Percentiles rank a stretch among this genome's conserved stretches.
These are phyloP conservation scores for Trichosanthes cucumerina DNA, from an alignment of 306 rosid species.

Conservation along the genomic window DNA sequence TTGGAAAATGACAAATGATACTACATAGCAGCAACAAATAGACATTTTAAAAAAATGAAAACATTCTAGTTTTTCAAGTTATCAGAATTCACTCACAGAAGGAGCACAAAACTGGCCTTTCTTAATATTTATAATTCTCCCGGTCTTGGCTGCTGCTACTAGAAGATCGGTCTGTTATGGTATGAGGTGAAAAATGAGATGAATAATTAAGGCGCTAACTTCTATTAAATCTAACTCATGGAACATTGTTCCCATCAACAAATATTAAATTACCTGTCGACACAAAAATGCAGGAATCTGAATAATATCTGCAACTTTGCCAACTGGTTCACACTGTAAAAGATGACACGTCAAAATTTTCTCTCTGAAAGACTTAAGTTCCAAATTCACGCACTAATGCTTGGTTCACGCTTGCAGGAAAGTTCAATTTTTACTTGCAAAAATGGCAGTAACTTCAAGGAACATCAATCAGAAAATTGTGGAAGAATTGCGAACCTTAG, in stretches of 20 bases:
- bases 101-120: conserved; percentile 99
- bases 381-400: neutral
- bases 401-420: neutral
- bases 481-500: neutral
- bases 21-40: neutral
- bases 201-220: conserved; percentile 9
- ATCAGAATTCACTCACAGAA: conserved; percentile 52
- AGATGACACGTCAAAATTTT: neutral
- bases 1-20: conserved; percentile 10
- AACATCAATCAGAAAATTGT: neutral
- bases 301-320: conserved; percentile 87
- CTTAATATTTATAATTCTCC: conserved; percentile 76
- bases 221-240: neutral
- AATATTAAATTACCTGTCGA: conserved; percentile 51
- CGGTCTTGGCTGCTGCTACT: conserved; percentile 93
- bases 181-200: conserved; percentile 23
- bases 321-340: conserved; percentile 80
- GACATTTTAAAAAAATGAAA: neutral
- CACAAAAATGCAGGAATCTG: conserved; percentile 97
- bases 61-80: conserved; percentile 12
- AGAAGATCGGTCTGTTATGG: conserved; percentile 90
- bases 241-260: neutral
- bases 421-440: neutral
- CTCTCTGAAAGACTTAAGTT: neutral
- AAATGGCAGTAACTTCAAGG: neutral